Percentiles rank a stretch among this genome's conserved stretches.
Evolutionary conservation across 2,329 filamentous ascomycete genomes (phyloP).

Genomic region (Alternaria arbusti): DNA sequence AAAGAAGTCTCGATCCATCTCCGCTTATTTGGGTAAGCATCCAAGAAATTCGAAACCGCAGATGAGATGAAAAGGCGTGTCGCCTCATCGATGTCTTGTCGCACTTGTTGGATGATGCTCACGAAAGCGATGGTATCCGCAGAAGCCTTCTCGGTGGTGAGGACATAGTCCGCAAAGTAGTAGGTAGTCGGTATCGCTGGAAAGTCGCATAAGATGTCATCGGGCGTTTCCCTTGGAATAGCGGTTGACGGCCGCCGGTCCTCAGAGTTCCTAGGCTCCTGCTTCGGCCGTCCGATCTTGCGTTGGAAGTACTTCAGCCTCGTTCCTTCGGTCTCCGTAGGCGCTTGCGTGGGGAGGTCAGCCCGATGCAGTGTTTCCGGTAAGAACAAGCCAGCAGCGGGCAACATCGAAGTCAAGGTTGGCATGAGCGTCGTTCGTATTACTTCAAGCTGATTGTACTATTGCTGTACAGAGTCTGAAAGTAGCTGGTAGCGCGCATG

Average conservation of each 20-base stretch:
- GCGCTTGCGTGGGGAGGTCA: not conserved
- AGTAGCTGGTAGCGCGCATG: not conserved
- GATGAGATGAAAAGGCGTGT: conserved; percentile 31
- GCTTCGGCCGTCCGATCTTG: conserved; percentile 13
- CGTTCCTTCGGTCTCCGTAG: conserved; percentile 5
- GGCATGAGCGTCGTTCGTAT: not conserved
- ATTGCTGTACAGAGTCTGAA: not conserved
- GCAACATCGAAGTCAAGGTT: conserved; percentile 11
- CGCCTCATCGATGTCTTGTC: conserved; percentile 35
- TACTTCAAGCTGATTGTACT: not conserved
- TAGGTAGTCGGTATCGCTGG: conserved; percentile 34
- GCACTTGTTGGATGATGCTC: conserved; percentile 34
- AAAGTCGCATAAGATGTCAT: conserved; percentile 18
- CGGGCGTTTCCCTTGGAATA: conserved; percentile 4
- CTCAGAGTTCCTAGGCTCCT: conserved; percentile 2
- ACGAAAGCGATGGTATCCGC: conserved; percentile 32
- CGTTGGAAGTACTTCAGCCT: conserved; percentile 22
- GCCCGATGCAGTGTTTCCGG: conserved; percentile 23
- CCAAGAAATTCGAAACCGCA: conserved; percentile 28
- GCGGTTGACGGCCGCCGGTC: conserved; percentile 12
- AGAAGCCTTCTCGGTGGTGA: conserved; percentile 29
- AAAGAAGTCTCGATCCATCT: conserved; percentile 35
- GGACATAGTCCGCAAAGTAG: conserved; percentile 36
- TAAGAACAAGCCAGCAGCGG: conserved; percentile 26
- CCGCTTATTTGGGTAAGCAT: conserved; percentile 29